Base-by-base conservation (phyloP, 2,329 filamentous ascomycete genomes). In the Acrodontium crateriforme region DNA sequence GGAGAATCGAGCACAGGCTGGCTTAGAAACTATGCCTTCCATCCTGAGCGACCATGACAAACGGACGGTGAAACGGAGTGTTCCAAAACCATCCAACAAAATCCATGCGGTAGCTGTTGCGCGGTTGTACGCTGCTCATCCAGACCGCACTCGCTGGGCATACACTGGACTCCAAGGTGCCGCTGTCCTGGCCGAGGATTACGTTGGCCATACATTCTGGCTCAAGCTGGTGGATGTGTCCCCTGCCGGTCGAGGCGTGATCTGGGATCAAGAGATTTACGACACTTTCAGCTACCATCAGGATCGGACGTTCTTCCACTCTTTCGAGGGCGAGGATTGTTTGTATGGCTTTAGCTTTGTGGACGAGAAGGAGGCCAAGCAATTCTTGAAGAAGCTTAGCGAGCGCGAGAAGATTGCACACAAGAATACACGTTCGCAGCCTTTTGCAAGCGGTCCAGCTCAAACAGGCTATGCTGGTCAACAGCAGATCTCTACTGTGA, bases 231-330 rank as follows among this genome's bases (percentile, higher is more conserved):
- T 98, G 28, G 89, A 98, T 54, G 75, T 98, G 31, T 94, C 84
- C 77, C 69, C 82, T 32, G 65, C 77, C 27, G 76, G 74, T 50
- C 72, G 78, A 51, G 85, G 87, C 32, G 84, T 94, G 27, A 78
- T 94, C 47, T 94, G 83, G 83, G 85, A 93, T 49, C 87, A 95
- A 60, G 89, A 98, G 58, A 83, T 98, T 46, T 98, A 92, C 60
- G 87, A 98, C 44, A 75, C 74, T 27, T 95, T 92, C 67, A 66
- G 68, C 38, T 98, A 95, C 64, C 93, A 94, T 58, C 87, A 94
- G 51, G 89, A 98, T 54, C 77, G 89, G 36, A 87, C 82, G 35
- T 98, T 94, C 60, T 98, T 98, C 59, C 85, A 95, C 58, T 84
- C 82, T 5, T 98, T 98, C 52, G 89, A 98, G 60, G 69, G 93